Evolutionary conservation across 306 rosid genomes (phyloP).

Genomic region (Trifolium repens): DNA sequence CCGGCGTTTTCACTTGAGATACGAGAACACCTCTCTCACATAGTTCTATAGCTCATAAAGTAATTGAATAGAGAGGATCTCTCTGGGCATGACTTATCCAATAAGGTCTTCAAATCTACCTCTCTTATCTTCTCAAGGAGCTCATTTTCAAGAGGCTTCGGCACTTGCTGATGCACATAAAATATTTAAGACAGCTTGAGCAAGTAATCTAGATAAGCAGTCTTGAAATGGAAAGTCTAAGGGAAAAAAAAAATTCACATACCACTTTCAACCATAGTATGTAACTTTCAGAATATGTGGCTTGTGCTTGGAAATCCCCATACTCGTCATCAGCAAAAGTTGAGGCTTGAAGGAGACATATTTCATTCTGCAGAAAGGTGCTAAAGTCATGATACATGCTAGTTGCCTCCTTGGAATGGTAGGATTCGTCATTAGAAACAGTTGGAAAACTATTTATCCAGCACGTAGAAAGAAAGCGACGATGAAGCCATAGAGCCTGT

Average conservation of each 20-base stretch:
- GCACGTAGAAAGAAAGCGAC: conserved; percentile 71
- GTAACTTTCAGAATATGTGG: conserved; percentile 58
- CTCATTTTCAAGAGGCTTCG: conserved; percentile 48
- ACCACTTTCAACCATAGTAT: conserved; percentile 77
- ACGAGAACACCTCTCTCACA: not conserved
- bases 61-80: conserved; percentile 61
- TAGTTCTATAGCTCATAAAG: conserved; percentile 46
- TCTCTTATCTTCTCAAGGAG: conserved; percentile 55
- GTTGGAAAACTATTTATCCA: conserved; percentile 57
- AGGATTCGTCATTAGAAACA: conserved; percentile 34
- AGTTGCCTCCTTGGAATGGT: conserved; percentile 42
- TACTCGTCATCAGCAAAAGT: conserved; percentile 55
- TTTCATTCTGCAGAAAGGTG: conserved; percentile 59
- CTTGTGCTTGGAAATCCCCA: conserved; percentile 78
- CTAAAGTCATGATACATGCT: conserved; percentile 40
- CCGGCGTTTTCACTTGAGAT: too few relatives aligned
- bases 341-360: conserved; percentile 56
- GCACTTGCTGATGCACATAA: conserved; percentile 61
- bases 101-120: conserved; percentile 57
- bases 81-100: conserved; percentile 63
- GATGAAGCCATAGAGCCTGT: conserved; percentile 97
- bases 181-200: conserved; percentile 32
- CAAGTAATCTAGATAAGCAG: conserved; percentile 31
- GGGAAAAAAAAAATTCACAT: conserved; percentile 14
- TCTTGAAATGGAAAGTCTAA: not conserved